phyloP scores from a whole-genome alignment of 225 moss, liverwort and hornwort species.

The Anthoceros angustus region DNA sequence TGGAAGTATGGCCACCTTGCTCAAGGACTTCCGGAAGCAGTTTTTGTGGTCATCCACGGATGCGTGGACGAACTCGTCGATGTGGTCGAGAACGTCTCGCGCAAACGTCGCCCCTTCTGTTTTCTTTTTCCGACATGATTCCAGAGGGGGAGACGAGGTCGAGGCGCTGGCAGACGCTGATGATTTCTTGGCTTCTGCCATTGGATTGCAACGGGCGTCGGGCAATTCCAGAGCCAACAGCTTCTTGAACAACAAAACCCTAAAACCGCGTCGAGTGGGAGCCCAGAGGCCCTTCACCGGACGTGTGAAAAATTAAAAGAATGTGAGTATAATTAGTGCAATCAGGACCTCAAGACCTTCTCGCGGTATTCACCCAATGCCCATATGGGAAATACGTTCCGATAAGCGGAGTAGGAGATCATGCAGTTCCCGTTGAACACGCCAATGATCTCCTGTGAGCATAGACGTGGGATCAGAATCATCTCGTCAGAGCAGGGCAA shows the following conservation, averaged over 20 bases:
- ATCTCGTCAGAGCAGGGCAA: neutral
- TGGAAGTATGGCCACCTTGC: slow-evolving; percentile 26
- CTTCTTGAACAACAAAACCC: too few species aligned
- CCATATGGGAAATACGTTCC: slow-evolving; percentile 80
- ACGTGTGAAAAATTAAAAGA: too few species aligned
- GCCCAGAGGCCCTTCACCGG: too few species aligned
- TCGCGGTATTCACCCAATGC: slow-evolving; percentile 72
- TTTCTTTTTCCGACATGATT: slow-evolving; percentile 80
- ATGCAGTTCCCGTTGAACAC: slow-evolving; percentile 94
- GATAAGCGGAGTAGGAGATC: slow-evolving; percentile 90
- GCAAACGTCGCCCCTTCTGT: slow-evolving; percentile 41
- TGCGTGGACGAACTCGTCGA: slow-evolving; percentile 81
- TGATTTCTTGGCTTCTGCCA: too few species aligned
- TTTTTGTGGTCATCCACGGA: slow-evolving; percentile 82
- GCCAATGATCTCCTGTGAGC: slow-evolving; percentile 73
- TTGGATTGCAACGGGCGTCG: too few species aligned
- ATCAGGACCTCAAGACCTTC: slow-evolving; percentile 20
- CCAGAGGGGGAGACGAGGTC: neutral
- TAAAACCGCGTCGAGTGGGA: too few species aligned
- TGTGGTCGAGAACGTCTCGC: slow-evolving; percentile 58
- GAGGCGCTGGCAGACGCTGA: too few species aligned
- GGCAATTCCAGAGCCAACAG: too few species aligned
- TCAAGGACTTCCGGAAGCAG: slow-evolving; percentile 61
- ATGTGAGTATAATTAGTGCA: too few species aligned
- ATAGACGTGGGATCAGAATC: neutral